A percentile compares a stretch with the other conserved stretches of the same genome.
These are phyloP conservation scores for Zostera marina DNA, from an alignment of 116 monocot species.

Conservation along the genomic window DNA sequence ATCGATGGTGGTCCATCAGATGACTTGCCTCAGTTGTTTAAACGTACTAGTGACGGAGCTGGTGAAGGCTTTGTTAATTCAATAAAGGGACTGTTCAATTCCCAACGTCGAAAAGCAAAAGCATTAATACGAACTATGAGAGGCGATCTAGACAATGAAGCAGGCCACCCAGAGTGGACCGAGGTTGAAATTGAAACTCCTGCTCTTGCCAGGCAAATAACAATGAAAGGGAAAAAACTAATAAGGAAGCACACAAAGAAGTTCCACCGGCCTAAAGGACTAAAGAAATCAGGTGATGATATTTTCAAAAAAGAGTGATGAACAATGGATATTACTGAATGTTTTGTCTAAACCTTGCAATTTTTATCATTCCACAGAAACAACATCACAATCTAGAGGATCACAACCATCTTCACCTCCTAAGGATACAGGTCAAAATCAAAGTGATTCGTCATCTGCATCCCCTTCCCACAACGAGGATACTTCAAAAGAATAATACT, in stretches of 20 bases:
- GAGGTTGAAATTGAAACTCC: constrained; percentile 64
- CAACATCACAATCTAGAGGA: too few species aligned
- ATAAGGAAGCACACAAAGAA: constrained; percentile 63
- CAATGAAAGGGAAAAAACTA: constrained; percentile 64
- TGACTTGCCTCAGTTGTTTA: constrained; percentile 51
- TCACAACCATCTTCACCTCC: too few species aligned
- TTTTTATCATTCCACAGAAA: too few species aligned
- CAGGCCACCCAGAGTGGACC: constrained; percentile 60
- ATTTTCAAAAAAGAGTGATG: too few species aligned
- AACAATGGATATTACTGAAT: too few species aligned
- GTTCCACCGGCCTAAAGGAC: constrained; percentile 46
- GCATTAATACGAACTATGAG: constrained; percentile 82
- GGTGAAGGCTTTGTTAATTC: constrained; percentile 98
- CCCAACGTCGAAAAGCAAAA: constrained; percentile 86
- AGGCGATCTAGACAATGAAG: constrained; percentile 62
- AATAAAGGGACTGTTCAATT: constrained; percentile 87
- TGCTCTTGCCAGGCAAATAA: constrained; percentile 81
- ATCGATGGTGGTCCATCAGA: constrained; percentile 24
- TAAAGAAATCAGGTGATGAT: constrained; percentile 49
- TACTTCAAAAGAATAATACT: too few species aligned
- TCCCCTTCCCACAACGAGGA: too few species aligned
- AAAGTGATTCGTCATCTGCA: too few species aligned
- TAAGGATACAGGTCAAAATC: too few species aligned
- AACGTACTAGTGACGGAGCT: constrained; percentile 82
- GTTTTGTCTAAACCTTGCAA: background rate